phyloP scores from a whole-genome alignment of 805 yeast species.

The Zygotorulaspora florentina region DNA sequence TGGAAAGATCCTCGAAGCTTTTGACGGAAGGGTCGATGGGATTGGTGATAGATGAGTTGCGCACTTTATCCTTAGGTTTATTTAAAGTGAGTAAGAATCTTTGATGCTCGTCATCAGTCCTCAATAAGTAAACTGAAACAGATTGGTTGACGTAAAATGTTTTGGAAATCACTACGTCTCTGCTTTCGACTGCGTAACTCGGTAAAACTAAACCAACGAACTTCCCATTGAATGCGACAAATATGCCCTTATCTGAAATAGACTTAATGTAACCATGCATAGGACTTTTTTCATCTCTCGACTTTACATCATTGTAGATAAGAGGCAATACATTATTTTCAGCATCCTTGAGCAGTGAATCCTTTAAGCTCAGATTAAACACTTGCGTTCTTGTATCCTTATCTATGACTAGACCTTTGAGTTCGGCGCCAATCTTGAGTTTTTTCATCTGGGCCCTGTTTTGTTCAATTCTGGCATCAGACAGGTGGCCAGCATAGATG shows the following conservation, averaged over 20 bases:
- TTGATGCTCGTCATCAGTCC: constrained; percentile 62
- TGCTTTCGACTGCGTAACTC: constrained; percentile 57
- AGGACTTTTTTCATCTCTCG: constrained; percentile 39
- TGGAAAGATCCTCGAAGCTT: constrained; percentile 45
- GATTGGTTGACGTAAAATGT: constrained; percentile 65
- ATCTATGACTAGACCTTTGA: constrained; percentile 62
- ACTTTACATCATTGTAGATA: constrained; percentile 51
- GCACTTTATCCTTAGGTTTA: constrained; percentile 29
- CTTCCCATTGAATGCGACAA: constrained; percentile 74
- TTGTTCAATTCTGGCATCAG: constrained; percentile 72
- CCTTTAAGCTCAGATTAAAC: constrained; percentile 60
- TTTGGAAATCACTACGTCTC: constrained; percentile 48
- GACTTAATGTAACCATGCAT: constrained; percentile 75
- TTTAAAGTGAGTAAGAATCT: constrained; percentile 67
- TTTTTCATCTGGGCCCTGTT: constrained; percentile 63
- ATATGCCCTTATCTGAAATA: constrained; percentile 74
- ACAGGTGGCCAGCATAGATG: constrained; percentile 65
- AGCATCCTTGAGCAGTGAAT: constrained; percentile 64
- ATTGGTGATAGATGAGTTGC: constrained; percentile 38
- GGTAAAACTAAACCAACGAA: constrained; percentile 82
- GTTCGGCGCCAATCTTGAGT: constrained; percentile 53
- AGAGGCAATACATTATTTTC: constrained; percentile 51
- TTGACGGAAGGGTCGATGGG: constrained; percentile 58
- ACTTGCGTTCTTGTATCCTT: constrained; percentile 59
- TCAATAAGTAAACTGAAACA: constrained; percentile 59